Evolutionary conservation across 2,329 filamentous ascomycete species (phyloP), one percentile per base, ranked within the genome.

Genomic region (Albophoma yamanashiensis): DNA sequence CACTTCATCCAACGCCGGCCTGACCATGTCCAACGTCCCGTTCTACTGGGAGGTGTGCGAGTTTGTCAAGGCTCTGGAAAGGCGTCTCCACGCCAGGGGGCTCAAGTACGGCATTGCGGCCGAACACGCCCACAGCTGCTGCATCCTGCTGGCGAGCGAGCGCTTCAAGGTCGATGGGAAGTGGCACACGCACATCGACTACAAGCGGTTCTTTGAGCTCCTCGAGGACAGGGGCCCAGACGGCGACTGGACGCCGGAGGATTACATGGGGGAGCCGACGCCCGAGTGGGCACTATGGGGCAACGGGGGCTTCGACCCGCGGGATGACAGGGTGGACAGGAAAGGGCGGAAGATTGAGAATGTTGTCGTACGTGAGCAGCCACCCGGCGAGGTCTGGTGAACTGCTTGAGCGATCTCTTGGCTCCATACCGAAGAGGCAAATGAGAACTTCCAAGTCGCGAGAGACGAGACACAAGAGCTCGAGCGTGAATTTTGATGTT

Each of bases 11-110:
- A 88, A 87, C 58, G 92, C 91, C 0, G 93, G 93, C 0, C 79
- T 97, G 55, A 94, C 87, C n/a, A 97, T 97, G 93, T 85, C 91
- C 68, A 97, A 97, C 70, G 94, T 97, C 12, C 93, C 93, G 0
- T 97, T 96, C 70, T 97, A 97, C 76, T 88, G 89, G 72, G 93
- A 97, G 74, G 89, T 97, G 3, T 84, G 84, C 42, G 85, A 87
- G 2, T 97, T 97, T 69, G 92, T 95, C 12, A 81, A 83, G 45
- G 87, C 88, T 0, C 81, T 97, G 0, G 85, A 92, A 63, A 75
- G 76, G 40, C 87, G 89, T 62, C 78, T 97, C 15, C 77, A 79
- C 43, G 79, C 80, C 57, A 82, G 90, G 47, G 91, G 90, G 0
- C 78, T 97, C 8, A 80, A 79, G 1, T 97, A 97, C 68, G 93